phyloP scores from a whole-genome alignment of 768 basidiomycete species.

The Cystofilobasidium ferigula region DNA sequence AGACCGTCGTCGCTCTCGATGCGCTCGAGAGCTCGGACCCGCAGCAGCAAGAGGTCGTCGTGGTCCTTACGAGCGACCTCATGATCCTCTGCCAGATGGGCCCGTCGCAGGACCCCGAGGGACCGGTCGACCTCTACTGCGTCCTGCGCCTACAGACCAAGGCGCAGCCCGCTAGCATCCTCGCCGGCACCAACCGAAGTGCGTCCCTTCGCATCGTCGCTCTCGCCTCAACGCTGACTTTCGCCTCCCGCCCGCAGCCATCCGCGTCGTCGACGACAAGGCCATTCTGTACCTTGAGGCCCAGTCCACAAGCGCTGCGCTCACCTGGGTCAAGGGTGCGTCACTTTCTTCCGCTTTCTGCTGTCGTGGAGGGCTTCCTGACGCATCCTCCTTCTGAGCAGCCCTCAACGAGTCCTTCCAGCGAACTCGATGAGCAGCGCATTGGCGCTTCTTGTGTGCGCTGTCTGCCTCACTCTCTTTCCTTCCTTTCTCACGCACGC shows the following conservation, averaged over 20 bases:
- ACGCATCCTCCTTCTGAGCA: background rate
- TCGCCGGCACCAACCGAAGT: constrained; percentile 64
- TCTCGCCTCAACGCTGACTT: background rate
- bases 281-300: constrained; percentile 25
- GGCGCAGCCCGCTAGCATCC: constrained; percentile 78
- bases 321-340: constrained; percentile 17
- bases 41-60: constrained; percentile 53
- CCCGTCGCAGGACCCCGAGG: constrained; percentile 53
- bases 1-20: constrained; percentile 72
- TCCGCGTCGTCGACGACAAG: constrained; percentile 22
- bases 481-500: background rate
- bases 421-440: background rate
- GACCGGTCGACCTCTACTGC: constrained; percentile 83
- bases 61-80: constrained; percentile 79
- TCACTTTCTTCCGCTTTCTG: background rate
- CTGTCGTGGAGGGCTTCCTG: background rate
- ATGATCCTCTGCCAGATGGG: constrained; percentile 83
- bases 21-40: constrained; percentile 55
- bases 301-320: constrained; percentile 5
- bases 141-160: constrained; percentile 90
- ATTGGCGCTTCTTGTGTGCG: too few species aligned
- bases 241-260: background rate
- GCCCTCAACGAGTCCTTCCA: constrained; percentile 9
- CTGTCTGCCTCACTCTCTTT: background rate
- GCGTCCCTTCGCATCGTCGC: background rate